Conservation (phyloP, 768 basidiomycete species). For the Lepiota venenata region DNA sequence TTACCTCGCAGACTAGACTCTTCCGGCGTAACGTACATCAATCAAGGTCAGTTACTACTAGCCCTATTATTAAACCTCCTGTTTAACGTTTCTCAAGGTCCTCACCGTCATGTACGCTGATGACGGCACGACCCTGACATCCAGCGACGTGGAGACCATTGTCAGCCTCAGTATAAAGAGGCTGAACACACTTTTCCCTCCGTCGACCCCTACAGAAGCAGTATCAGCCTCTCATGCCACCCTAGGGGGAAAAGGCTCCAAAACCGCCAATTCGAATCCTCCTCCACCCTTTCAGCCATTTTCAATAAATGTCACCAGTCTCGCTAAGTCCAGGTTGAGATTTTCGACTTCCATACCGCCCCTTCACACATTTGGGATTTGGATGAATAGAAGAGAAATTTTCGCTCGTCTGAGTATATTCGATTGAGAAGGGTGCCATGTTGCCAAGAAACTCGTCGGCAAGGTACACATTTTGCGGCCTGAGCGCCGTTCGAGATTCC, state of each 20-base stretch:
- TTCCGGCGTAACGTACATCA: constrained; percentile 82
- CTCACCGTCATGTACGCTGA: constrained; percentile 54
- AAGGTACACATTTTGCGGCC: constrained; percentile 64
- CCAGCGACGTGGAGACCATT: constrained; percentile 76
- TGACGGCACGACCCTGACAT: constrained; percentile 51
- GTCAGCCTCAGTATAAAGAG: constrained; percentile 66
- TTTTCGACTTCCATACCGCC: constrained; percentile 86
- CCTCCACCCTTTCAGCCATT: constrained; percentile 65
- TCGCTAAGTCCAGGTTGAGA: constrained; percentile 74
- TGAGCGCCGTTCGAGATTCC: constrained; percentile 74
- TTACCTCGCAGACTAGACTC: constrained; percentile 75
- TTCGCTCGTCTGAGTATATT: constrained; percentile 69
- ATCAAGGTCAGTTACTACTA: constrained; percentile 55
- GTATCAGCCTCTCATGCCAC: constrained; percentile 41
- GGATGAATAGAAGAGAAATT: constrained; percentile 84
- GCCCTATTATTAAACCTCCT: background rate
- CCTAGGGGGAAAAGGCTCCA: constrained; percentile 63
- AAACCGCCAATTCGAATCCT: constrained; percentile 80
- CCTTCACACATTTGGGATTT: constrained; percentile 68
- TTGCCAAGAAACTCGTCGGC: constrained; percentile 48
- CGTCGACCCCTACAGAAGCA: constrained; percentile 47
- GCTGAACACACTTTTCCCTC: constrained; percentile 48
- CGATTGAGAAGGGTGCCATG: constrained; percentile 74
- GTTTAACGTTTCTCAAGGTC: constrained; percentile 29
- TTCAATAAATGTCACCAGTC: constrained; percentile 71